A percentile compares a stretch with the other conserved stretches of the same genome.
Conservation (phyloP, 306 rosid genomes). For the Fragaria ananassa region DNA sequence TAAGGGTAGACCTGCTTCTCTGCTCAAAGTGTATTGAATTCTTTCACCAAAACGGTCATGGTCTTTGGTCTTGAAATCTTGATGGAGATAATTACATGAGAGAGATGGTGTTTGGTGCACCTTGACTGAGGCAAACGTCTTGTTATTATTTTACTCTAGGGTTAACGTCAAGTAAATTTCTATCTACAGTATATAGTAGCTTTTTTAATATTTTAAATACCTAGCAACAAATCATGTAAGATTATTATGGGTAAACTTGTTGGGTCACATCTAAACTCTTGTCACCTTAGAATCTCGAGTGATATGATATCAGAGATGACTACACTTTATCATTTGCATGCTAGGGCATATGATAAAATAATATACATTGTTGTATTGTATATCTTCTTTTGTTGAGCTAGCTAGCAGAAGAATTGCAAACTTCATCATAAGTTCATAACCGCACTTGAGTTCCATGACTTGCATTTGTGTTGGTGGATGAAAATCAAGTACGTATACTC, state of each 20-base stretch:
- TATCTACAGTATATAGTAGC: background rate
- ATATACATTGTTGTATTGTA: background rate
- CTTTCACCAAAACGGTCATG: background rate
- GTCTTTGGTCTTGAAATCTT: constrained; percentile 1
- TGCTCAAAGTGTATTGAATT: constrained; percentile 20
- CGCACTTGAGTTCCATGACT: background rate
- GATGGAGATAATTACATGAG: background rate
- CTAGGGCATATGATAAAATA: background rate
- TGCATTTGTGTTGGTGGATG: background rate
- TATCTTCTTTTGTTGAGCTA: background rate
- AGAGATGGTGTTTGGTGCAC: constrained; percentile 38
- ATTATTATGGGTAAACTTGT: background rate
- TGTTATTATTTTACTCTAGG: background rate
- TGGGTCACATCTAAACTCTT: background rate
- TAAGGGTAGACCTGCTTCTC: constrained; percentile 34
- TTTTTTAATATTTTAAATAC: background rate
- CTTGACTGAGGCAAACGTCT: constrained; percentile 18
- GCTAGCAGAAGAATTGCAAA: background rate
- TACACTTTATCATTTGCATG: background rate
- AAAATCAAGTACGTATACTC: background rate
- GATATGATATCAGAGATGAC: background rate
- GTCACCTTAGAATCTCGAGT: background rate
- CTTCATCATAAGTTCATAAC: background rate
- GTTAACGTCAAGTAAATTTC: background rate
- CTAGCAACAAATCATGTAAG: background rate